These are phyloP conservation scores for Stagonosporopsis rhizophila DNA, from an alignment of 2,329 filamentous ascomycete genomes.

Conservation along the genomic window DNA sequence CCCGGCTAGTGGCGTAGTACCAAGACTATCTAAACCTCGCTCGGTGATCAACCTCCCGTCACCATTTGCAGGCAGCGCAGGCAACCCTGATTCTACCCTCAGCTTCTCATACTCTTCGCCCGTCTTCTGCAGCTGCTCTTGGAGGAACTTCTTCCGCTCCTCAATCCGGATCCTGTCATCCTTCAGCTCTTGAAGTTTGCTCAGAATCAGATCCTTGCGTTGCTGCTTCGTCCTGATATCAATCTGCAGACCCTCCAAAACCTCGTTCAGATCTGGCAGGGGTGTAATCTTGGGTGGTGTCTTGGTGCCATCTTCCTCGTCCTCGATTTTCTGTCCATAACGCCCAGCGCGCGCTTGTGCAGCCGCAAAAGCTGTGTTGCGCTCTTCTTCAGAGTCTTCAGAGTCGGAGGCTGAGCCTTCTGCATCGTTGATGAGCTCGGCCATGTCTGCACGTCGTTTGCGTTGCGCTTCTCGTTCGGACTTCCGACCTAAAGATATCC, in stretches of 20 bases:
- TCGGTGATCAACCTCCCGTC: slow-evolving; percentile 41
- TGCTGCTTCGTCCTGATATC: slow-evolving; percentile 69
- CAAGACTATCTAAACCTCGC: slow-evolving; percentile 47
- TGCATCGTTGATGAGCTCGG: slow-evolving; percentile 79
- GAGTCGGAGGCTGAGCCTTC: slow-evolving; percentile 73
- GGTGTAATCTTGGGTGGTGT: slow-evolving; percentile 78
- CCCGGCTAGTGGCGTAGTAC: slow-evolving; percentile 42
- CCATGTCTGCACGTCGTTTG: slow-evolving; percentile 78
- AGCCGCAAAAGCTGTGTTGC: slow-evolving; percentile 82
- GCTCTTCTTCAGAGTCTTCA: slow-evolving; percentile 68
- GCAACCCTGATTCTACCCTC: slow-evolving; percentile 57
- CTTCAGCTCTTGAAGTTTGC: slow-evolving; percentile 70
- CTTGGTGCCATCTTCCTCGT: slow-evolving; percentile 56
- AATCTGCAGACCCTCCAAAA: slow-evolving; percentile 68
- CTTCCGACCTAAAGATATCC: slow-evolving; percentile 77
- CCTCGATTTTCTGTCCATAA: slow-evolving; percentile 65
- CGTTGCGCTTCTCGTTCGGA: slow-evolving; percentile 75
- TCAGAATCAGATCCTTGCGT: slow-evolving; percentile 64
- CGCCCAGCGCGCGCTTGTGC: slow-evolving; percentile 88
- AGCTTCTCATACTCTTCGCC: slow-evolving; percentile 73
- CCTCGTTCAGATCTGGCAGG: slow-evolving; percentile 74
- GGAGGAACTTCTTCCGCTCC: slow-evolving; percentile 77
- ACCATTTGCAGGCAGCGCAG: slow-evolving; percentile 40
- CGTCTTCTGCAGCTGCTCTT: slow-evolving; percentile 79
- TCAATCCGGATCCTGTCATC: slow-evolving; percentile 73